Conservation (phyloP, 352 stramenopile genomes). For the Pythium plurisporium region DNA sequence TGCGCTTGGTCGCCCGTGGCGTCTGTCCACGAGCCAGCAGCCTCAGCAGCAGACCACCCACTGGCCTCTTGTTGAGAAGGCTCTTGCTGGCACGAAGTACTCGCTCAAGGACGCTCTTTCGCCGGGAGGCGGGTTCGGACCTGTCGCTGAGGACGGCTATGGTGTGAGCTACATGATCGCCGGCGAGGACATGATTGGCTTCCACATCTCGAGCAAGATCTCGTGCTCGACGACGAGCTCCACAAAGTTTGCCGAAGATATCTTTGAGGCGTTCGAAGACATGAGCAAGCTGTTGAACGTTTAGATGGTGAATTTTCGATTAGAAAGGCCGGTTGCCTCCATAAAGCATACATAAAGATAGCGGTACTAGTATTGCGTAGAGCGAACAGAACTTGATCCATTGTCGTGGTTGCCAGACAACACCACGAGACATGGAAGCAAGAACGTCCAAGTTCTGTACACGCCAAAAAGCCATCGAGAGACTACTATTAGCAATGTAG, state of each 20-base stretch:
- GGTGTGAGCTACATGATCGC: slow-evolving; percentile 91
- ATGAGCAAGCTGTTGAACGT: slow-evolving; percentile 47
- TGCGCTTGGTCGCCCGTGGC: slow-evolving; percentile 80
- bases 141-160: slow-evolving; percentile 88
- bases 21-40: slow-evolving; percentile 87
- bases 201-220: slow-evolving; percentile 90
- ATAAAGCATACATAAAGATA: too few species aligned
- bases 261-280: slow-evolving; percentile 78
- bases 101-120: slow-evolving; percentile 56
- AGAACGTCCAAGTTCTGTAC: too few species aligned
- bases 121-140: slow-evolving; percentile 86
- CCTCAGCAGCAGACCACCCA: slow-evolving; percentile 86
- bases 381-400: too few species aligned
- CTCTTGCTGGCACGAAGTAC: slow-evolving; percentile 48
- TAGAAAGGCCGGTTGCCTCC: too few species aligned
- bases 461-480: too few species aligned
- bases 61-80: slow-evolving; percentile 70
- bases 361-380: too few species aligned
- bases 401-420: too few species aligned
- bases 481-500: too few species aligned
- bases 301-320: too few species aligned
- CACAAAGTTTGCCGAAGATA: slow-evolving; percentile 70
- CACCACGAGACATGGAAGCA: too few species aligned
- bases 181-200: slow-evolving; percentile 85
- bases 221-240: slow-evolving; percentile 67